Base-by-base conservation (phyloP, 2,329 filamentous ascomycete genomes). In the Ophiostoma perfectum region DNA sequence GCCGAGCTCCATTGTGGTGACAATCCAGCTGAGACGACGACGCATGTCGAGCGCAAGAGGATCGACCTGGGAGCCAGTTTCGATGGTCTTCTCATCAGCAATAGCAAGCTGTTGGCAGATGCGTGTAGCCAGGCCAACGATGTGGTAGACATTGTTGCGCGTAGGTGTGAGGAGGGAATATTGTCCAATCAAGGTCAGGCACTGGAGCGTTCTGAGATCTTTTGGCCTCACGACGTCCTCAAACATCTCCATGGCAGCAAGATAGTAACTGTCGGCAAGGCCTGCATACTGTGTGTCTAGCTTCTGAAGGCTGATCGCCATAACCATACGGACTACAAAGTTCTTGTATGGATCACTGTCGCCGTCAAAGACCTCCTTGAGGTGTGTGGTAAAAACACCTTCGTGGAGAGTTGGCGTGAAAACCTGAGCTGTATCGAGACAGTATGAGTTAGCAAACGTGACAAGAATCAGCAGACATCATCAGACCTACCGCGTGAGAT, bases 101-200 rank as follows among this genome's bases (percentile, higher is more conserved):
- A 97, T 81, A 5, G 93, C 92, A 66, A 97, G 83, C 68, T 96
- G 92, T 76, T 98, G 94, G 76, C 91, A 93, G 66, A 99, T 87
- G 72, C 92, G 89, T 16, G 92, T 90, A 7, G 93, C 93, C 27
- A 97, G 85, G 6, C 95, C 95, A 63, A 97, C 87, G 65, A 97
- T 89, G 79, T 96, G 97, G 79, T 97, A 98, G 27, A 96, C 90
- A 16, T 94, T 93, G 5, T 92, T 97, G 70, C 93, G 84, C 1
- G 94, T 97, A 0, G 95, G 94, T 0, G 94, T 98, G 60, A 97
- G 81, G 27, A 98, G 82, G 0, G 95, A 98, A 77, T 98, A 98
- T 74, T 95, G 91, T 1, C 88, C 92, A 73, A 98, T 90, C 16
- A 99, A 80, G 3, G 90, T 85, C 67, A 97, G 88, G 73, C 94